Percentiles rank a stretch among this genome's conserved stretches.
Conservation (phyloP, 2,329 filamentous ascomycete species). For the Microdochium paspali region DNA sequence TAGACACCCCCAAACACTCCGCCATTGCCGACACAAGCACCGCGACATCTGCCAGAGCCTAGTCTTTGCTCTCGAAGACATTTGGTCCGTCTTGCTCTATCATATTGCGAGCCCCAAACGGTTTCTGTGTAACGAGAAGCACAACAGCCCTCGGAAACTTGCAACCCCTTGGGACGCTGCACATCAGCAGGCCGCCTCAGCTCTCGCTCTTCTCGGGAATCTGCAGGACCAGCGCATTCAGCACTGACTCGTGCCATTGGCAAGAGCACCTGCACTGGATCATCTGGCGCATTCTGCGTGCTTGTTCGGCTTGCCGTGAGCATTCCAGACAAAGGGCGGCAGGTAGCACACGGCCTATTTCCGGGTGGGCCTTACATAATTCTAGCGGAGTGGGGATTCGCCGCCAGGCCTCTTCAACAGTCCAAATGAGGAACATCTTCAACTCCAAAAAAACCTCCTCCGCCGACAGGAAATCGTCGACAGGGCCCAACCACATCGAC, state of each 20-base stretch:
- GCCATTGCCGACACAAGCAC: too few species aligned
- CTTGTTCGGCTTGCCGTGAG: not conserved
- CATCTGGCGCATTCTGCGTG: not conserved
- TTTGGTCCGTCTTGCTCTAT: too few species aligned
- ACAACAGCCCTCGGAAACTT: too few species aligned
- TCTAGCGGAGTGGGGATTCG: not conserved
- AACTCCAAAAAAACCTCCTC: slow-evolving; percentile 19
- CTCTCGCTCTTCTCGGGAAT: not conserved
- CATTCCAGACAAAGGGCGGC: not conserved
- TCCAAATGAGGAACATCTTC: slow-evolving; percentile 25
- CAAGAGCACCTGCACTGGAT: not conserved
- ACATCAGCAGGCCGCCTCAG: too few species aligned
- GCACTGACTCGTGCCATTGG: not conserved
- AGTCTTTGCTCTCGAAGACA: too few species aligned
- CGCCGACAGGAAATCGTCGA: slow-evolving; percentile 19
- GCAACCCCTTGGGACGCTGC: too few species aligned
- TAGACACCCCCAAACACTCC: too few species aligned
- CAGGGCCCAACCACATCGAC: slow-evolving; percentile 17
- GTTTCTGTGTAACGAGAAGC: too few species aligned
- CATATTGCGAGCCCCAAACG: too few species aligned
- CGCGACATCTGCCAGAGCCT: too few species aligned
- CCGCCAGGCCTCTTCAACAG: slow-evolving; percentile 4
- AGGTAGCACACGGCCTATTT: not conserved
- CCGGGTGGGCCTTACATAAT: slow-evolving; percentile 1
- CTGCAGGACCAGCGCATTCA: not conserved